phyloP scores from a whole-genome alignment of 768 basidiomycete species.

The Kwoniella sp. region DNA sequence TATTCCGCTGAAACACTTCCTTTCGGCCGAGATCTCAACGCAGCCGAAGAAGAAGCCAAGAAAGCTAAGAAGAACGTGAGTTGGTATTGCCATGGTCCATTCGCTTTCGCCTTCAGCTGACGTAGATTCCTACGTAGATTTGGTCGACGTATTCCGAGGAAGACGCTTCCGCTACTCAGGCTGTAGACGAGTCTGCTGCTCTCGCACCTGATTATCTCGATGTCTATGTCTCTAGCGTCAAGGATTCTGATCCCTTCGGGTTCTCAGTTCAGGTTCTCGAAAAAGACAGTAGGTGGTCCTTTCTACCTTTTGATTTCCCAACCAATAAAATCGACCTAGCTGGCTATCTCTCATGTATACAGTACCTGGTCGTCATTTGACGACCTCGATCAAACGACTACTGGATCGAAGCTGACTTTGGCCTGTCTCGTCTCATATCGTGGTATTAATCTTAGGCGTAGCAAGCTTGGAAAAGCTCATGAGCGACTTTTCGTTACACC shows the following conservation, averaged over 20 bases:
- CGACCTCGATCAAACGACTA: too few species aligned
- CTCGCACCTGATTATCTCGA: slow-evolving; percentile 86
- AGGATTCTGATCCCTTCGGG: slow-evolving; percentile 63
- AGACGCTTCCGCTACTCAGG: slow-evolving; percentile 59
- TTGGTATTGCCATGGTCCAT: slow-evolving; percentile 15
- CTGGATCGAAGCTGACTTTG: too few species aligned
- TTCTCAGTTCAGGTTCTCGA: slow-evolving; percentile 95
- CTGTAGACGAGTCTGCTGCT: slow-evolving; percentile 54
- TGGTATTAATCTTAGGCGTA: too few species aligned
- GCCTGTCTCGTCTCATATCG: too few species aligned
- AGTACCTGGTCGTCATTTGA: too few species aligned
- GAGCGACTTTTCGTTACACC: slow-evolving; percentile 86
- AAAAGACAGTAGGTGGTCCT: slow-evolving; percentile 68
- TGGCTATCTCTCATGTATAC: too few species aligned
- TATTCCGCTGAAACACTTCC: slow-evolving; percentile 82
- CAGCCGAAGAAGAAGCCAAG: slow-evolving; percentile 89
- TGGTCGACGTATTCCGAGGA: slow-evolving; percentile 83
- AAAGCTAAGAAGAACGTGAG: slow-evolving; percentile 72
- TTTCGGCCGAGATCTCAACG: slow-evolving; percentile 76
- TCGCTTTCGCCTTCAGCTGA: not conserved
- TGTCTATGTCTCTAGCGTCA: slow-evolving; percentile 85
- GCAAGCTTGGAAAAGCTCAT: slow-evolving; percentile 89
- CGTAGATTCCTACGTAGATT: slow-evolving; percentile 61
- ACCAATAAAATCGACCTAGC: too few species aligned
- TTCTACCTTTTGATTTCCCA: not conserved